phyloP scores from a whole-genome alignment of 148 eudicot species.

The Vaccinium corymbosum region DNA sequence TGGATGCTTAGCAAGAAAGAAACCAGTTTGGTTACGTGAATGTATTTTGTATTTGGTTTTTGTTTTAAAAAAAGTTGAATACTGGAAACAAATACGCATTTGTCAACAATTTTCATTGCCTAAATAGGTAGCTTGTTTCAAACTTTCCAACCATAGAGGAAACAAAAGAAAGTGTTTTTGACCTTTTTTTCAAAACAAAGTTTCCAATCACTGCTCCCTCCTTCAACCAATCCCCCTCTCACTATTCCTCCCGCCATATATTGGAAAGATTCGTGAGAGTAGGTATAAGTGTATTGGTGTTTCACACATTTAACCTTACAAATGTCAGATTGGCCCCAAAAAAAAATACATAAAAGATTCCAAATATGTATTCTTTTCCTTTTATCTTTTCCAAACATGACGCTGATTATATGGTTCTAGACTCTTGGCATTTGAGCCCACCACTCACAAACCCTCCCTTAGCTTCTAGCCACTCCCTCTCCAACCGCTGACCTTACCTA shows the following conservation, averaged over 20 bases:
- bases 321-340: too few species aligned
- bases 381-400: too few species aligned
- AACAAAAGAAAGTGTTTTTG: background rate
- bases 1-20: slow-evolving; percentile 19
- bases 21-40: background rate
- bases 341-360: too few species aligned
- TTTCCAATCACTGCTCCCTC: background rate
- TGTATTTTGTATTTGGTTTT: background rate
- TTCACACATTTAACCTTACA: background rate
- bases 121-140: background rate
- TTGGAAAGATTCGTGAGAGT: background rate
- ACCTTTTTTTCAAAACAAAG: background rate
- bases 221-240: background rate
- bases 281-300: background rate
- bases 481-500: background rate
- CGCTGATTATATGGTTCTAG: background rate
- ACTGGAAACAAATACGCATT: background rate
- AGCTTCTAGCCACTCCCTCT: background rate
- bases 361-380: too few species aligned
- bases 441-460: background rate
- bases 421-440: background rate
- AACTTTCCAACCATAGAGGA: background rate
- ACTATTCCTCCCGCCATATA: too few species aligned
- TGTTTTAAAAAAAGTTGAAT: background rate
- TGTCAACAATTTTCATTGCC: background rate